phyloP scores from a whole-genome alignment of 768 basidiomycete genomes.

The Gymnopilus dilepis region DNA sequence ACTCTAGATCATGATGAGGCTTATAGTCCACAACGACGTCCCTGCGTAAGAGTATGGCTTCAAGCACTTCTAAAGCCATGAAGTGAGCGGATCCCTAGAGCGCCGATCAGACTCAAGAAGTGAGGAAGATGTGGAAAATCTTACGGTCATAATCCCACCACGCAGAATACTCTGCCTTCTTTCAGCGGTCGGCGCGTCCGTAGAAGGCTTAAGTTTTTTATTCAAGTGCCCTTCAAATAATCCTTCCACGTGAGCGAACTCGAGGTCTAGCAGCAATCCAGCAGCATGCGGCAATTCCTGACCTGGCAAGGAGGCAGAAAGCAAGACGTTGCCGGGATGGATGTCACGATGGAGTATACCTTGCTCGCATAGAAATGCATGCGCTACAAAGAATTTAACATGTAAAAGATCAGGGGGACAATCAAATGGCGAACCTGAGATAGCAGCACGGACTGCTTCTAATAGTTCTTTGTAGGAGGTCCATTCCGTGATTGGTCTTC shows the following conservation, averaged over 20 bases:
- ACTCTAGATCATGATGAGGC: neutral
- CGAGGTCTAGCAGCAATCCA: slow-evolving; percentile 38
- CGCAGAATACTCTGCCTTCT: no score
- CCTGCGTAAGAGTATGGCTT: neutral
- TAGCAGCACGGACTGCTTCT: slow-evolving; percentile 21
- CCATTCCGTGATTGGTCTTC: slow-evolving; percentile 27
- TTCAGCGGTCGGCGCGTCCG: neutral
- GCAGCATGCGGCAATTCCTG: neutral
- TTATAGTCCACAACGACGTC: neutral
- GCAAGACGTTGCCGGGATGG: slow-evolving; percentile 39
- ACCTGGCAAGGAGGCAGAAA: slow-evolving; percentile 16
- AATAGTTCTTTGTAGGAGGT: slow-evolving; percentile 23
- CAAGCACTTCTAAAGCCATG: neutral
- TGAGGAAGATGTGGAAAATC: neutral
- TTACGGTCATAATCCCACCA: neutral
- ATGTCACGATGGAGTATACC: slow-evolving; percentile 38
- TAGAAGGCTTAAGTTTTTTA: neutral
- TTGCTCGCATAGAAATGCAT: slow-evolving; percentile 24
- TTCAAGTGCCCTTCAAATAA: neutral
- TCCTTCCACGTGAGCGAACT: slow-evolving; percentile 27
- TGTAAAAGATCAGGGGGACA: neutral
- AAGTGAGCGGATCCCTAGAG: neutral
- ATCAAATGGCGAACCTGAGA: slow-evolving; percentile 14
- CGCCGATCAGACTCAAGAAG: neutral
- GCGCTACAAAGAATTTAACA: slow-evolving; percentile 18